These are phyloP conservation scores for Phymatotrichopsis omnivora DNA, from an alignment of 2,329 filamentous ascomycete genomes.

Conservation along the genomic window DNA sequence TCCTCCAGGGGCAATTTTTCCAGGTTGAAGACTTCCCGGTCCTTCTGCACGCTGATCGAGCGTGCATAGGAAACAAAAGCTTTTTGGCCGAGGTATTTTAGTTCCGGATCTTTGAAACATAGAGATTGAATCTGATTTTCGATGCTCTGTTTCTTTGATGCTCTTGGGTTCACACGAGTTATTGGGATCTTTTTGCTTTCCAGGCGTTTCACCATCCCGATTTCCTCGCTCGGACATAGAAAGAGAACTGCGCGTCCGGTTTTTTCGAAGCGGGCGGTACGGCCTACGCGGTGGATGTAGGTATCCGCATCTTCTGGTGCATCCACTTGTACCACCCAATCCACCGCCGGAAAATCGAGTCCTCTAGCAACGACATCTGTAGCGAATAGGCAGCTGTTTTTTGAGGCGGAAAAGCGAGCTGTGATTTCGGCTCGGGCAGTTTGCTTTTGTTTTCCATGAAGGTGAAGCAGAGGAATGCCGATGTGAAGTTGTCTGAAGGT, in stretches of 20 bases:
- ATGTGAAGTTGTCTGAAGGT: slow-evolving; percentile 87
- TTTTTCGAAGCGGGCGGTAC: slow-evolving; percentile 86
- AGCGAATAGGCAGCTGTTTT: slow-evolving; percentile 80
- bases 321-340: slow-evolving; percentile 98
- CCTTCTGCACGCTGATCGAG: slow-evolving; percentile 76
- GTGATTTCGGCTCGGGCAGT: slow-evolving; percentile 80
- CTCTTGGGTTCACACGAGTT: slow-evolving; percentile 71
- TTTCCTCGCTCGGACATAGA: slow-evolving; percentile 82
- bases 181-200: slow-evolving; percentile 86
- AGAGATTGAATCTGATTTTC: slow-evolving; percentile 79
- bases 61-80: slow-evolving; percentile 85
- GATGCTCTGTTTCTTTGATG: slow-evolving; percentile 82
- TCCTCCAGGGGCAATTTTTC: slow-evolving; percentile 74
- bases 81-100: slow-evolving; percentile 94
- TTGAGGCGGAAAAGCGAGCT: slow-evolving; percentile 66
- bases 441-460: slow-evolving; percentile 92
- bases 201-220: slow-evolving; percentile 76
- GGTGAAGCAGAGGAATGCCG: slow-evolving; percentile 82
- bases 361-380: slow-evolving; percentile 92
- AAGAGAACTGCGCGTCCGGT: slow-evolving; percentile 83
- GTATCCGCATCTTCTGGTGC: slow-evolving; percentile 95
- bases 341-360: slow-evolving; percentile 89
- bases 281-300: slow-evolving; percentile 91
- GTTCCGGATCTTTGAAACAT: slow-evolving; percentile 86
- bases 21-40: slow-evolving; percentile 84